Evolutionary conservation across 441 rosid species (phyloP), one percentile per base, ranked within the genome.

Genomic region (Euphorbia neoarborescens): DNA sequence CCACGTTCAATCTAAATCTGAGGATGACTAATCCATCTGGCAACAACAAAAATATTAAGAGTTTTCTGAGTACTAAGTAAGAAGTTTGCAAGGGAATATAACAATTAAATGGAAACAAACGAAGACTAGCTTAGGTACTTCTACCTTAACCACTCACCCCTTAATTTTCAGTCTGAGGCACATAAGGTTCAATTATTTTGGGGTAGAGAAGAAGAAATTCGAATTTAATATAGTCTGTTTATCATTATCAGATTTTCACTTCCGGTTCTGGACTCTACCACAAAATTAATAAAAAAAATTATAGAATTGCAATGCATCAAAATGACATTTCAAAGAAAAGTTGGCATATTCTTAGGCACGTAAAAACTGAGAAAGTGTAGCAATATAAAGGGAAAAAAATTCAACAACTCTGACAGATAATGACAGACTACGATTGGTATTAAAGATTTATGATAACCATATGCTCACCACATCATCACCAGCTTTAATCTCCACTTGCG

Each of bases 401-500:
- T 35, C 5, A 42, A 28, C 20, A 65, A 10, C 40, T 4, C 37
- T 14, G 12, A 13, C 13, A 22, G 19, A 40, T 11, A 19, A 20
- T 22, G 20, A 24, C 19, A 56, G 15, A 25, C 7, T 11, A 62
- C 22, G 25, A 24, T 8, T 19, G 54, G 25, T 34, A 66, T 51
- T 59, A 20, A 65, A 24, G 17, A 24, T 44, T 50, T 24, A 57
- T 13, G 2, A 61, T 50, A 53, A 66, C 54, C 44, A 59, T 50
- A 66, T 73, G 62, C 87, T 86, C 79, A 94, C 99, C 99, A 90
- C 82, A 82, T 94, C 94, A 82, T 94, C 93, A 57, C 97, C 83
- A 65, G 93, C 98, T 83, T 90, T 94, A 62, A 82, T 80, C 81
- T 94, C 99, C 83, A 94, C 96, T 68, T 89, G 96, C 19, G 99